Percentiles rank a stretch among this genome's conserved stretches.
Conservation (phyloP, 139 green algal species). For the Chlamydomonas sphaeroides region DNA sequence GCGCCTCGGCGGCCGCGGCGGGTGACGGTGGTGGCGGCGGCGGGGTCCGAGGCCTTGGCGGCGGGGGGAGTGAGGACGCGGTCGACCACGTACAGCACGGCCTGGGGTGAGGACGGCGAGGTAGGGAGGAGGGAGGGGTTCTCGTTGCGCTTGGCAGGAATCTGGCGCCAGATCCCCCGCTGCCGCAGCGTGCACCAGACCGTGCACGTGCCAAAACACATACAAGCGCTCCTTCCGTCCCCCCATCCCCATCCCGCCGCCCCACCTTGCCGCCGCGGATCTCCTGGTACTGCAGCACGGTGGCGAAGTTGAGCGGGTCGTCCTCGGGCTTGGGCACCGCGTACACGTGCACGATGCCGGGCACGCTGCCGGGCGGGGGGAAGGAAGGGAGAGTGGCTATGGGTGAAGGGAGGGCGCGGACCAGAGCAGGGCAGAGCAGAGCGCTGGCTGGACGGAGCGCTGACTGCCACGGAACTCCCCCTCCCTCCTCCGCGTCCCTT, state of each 20-base stretch:
- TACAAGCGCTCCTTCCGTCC: not conserved
- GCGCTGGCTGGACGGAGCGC: no score
- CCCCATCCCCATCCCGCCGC: no score
- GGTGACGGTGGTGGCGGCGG: not conserved
- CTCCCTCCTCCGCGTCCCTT: not conserved
- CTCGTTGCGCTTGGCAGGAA: not conserved
- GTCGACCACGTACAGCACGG: constrained; percentile 54
- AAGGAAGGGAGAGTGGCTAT: not conserved
- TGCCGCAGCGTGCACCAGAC: not conserved
- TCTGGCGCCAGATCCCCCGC: not conserved
- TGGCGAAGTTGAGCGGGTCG: constrained; percentile 53
- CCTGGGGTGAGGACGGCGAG: not conserved
- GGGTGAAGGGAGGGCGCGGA: no score
- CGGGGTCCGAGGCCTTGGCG: not conserved
- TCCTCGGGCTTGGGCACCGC: not conserved
- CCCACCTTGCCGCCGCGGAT: constrained; percentile 42
- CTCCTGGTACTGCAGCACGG: constrained; percentile 56
- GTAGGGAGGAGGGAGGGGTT: not conserved
- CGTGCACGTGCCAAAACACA: no score
- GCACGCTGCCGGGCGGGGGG: constrained; percentile 19
- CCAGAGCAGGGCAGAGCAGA: no score
- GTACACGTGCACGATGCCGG: constrained; percentile 53
- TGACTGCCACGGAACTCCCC: no score
- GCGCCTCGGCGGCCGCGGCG: not conserved
- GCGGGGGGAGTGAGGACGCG: constrained; percentile 35